Base-by-base conservation (phyloP, 192 early-diverging fungal species). In the Backusella sp. region DNA sequence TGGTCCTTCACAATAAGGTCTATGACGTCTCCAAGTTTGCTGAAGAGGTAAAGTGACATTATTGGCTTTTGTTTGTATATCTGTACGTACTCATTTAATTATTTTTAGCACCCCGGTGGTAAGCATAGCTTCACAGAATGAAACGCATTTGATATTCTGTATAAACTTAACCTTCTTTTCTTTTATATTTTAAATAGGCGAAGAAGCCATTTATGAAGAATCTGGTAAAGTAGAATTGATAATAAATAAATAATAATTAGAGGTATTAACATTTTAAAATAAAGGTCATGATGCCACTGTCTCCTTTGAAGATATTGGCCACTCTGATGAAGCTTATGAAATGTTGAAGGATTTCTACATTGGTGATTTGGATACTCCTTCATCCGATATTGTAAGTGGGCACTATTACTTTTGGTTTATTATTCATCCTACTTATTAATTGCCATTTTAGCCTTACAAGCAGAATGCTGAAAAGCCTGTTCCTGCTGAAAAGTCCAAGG, bases 241-340 rank as follows among this genome's bases (percentile, higher is more conserved):
- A 21, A 7, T 44, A 35, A 34, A 8, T 19, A 6, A 1, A 7
- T 17, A 9, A 17, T 19, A 34, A 67, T 12, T 12, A 12, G 14
- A 5, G 4, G 19, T 68, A 37, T 6, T 28, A 93, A 72, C 30
- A 14, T 26, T 41, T n/a, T 9, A 17, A 15, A 12, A 15, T 30
- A 46, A 32, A 52, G 70, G 94, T 78, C 83, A 83, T 62, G 94
- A 96, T 79, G 92, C 94, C 23, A 93, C 93, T 52, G 93, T 94
- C 72, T 89, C 92, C 12, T 97, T 97, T 84, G 94, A 97, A 69
- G 96, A 97, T 82, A 93, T 97, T 78, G 94, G 95, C 46, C 94
- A 97, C 85, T 94, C 92, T 44, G 93, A 95, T 32, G 94, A 96
- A 79, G 94, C 96, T 21, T 91, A 89, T 62, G 92, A 94, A 0